Percentiles rank a stretch among this genome's conserved stretches.
Evolutionary conservation across 169 alveolate genomes (phyloP).

Genomic region (Cryptosporidium sp.): DNA sequence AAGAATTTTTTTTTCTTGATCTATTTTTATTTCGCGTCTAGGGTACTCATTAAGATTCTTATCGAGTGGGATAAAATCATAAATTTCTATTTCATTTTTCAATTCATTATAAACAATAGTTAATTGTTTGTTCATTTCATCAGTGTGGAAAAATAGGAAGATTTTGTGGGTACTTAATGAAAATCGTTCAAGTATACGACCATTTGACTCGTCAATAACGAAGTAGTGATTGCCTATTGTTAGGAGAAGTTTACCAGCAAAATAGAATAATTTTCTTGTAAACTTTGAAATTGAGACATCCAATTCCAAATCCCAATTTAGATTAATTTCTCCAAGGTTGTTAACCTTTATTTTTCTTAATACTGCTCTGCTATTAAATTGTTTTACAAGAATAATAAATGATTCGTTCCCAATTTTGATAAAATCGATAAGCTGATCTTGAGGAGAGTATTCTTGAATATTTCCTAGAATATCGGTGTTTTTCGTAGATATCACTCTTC

Average conservation of each 20-base stretch:
- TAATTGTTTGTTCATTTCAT: not conserved
- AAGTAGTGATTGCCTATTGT: conserved; percentile 6
- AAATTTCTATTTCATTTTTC: conserved; percentile 2
- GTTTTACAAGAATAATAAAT: conserved; percentile 10
- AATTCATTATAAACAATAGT: conserved; percentile 6
- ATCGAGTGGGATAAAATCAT: not conserved
- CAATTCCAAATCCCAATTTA: conserved; percentile 40
- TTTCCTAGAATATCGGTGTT: not conserved
- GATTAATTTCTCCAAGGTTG: not conserved
- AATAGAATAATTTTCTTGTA: not conserved
- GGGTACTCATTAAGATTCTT: not conserved
- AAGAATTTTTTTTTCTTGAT: not conserved
- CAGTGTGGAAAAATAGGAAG: not conserved
- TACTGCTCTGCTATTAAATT: not conserved
- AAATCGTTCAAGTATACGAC: not conserved
- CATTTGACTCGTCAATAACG: conserved; percentile 18
- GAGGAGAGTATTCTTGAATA: conserved; percentile 25
- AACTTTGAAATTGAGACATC: not conserved
- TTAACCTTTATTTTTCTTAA: conserved; percentile 20
- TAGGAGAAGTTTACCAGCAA: not conserved
- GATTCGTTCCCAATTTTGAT: not conserved
- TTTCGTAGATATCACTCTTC: conserved; percentile 29
- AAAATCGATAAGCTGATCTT: conserved; percentile 34
- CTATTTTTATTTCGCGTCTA: not conserved
- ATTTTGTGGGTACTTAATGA: not conserved